Base-by-base conservation (phyloP, 768 basidiomycete genomes). In the Amanita pseudoporphyria region DNA sequence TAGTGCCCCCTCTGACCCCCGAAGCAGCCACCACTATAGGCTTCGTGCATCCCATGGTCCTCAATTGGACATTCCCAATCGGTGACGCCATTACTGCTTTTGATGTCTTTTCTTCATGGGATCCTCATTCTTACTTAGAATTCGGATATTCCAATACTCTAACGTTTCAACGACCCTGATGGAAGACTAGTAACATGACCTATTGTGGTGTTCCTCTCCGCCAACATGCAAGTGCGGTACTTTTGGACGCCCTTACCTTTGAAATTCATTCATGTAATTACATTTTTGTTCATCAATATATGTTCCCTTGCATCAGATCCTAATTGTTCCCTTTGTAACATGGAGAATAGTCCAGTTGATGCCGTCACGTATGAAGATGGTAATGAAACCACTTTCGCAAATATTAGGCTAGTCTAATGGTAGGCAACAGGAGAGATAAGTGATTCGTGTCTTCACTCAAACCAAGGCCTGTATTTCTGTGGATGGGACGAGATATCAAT, bases 41-140 rank as follows among this genome's bases (percentile, higher is more conserved):
- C n/a, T 63, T 64, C 48, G 51, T 72, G 47, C 74, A 80, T 53
- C 75, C 72, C 36, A 63, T 82, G 64, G 71, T 85, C 43, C 70
- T 78, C 54, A 76, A 78, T 54, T 87, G 78, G 66, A 82, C 73
- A 38, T 84, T 82, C 19, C 84, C 84, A 1, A 81, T 87, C 46
- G 79, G 84, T 86, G 53, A 16, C 71, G 64, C 32, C n/a, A n/a
- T n/a, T 40, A 36, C 37, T 32, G 49, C 3, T 47, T 18, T n/a
- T 35, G 10, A 16, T 18, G 13, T 28, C 26, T 22, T 37, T 39
- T 43, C 38, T 24, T n/a, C 6, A 12, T 40, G 9, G 24, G 38
- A 48, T 48, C 31, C 47, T 40, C 47, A 48, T 26, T 18, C 6
- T 35, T 37, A 14, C 22, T 13, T 38, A 48, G 47, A 48, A 40